These are phyloP conservation scores for Carex kokanica DNA, from an alignment of 176 grass and related monocot genomes.

Conservation along the genomic window DNA sequence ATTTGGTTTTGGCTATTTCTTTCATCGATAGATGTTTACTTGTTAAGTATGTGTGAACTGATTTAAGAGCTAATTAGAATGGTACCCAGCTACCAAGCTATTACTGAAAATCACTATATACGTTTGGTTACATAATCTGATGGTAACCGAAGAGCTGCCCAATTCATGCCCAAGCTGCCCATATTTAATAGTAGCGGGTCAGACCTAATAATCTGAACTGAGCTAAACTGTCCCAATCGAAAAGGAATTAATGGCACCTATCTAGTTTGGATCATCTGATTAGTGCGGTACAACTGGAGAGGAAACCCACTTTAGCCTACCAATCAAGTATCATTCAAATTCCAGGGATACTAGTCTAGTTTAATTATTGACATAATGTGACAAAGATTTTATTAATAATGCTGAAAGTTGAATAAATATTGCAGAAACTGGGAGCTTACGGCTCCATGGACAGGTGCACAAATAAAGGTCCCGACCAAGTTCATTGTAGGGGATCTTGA, in stretches of 20 bases:
- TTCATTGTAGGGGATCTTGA: conserved; percentile 61
- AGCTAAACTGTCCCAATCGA: neutral
- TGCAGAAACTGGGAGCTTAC: conserved; percentile 62
- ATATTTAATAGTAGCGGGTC: neutral
- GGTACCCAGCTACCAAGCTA: neutral
- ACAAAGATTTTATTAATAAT: neutral
- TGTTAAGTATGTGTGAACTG: neutral
- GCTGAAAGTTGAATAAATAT: neutral
- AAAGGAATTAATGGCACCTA: neutral
- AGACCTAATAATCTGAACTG: neutral
- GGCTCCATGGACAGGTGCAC: conserved; percentile 42
- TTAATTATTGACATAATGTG: neutral
- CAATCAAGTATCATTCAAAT: too few species aligned
- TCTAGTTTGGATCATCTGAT: neutral
- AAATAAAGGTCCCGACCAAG: conserved; percentile 53
- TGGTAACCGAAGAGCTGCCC: neutral
- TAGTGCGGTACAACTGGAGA: too few species aligned
- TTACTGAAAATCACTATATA: neutral
- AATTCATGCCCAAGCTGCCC: neutral
- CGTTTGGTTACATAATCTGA: neutral
- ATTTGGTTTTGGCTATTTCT: neutral
- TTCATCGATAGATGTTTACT: neutral
- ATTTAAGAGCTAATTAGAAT: neutral
- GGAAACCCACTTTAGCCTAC: too few species aligned
- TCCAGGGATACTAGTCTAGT: too few species aligned